phyloP scores from a whole-genome alignment of 257 asterid species.

The Capsicum rhomboideum region DNA sequence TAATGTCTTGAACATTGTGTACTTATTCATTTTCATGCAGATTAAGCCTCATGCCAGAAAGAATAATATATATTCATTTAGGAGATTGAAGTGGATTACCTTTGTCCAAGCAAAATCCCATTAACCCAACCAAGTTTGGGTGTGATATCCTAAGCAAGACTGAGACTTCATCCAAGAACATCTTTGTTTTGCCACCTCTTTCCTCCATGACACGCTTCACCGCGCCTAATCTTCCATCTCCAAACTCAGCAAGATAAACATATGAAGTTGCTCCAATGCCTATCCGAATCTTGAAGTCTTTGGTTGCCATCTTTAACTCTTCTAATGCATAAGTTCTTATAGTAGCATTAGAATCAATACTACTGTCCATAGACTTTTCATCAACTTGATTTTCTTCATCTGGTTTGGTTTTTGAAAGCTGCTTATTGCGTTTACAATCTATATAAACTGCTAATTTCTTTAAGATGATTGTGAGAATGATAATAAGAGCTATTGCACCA shows the following conservation, averaged over 20 bases:
- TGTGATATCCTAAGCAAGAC: conserved; percentile 83
- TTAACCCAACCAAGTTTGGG: conserved; percentile 56
- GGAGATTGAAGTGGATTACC: conserved; percentile 22
- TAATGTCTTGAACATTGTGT: background rate
- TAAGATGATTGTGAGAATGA: conserved; percentile 36
- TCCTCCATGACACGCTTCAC: conserved; percentile 66
- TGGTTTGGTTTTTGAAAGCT: conserved; percentile 1
- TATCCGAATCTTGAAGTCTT: conserved; percentile 44
- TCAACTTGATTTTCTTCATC: conserved; percentile 3
- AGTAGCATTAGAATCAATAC: background rate
- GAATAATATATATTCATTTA: background rate
- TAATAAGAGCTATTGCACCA: conserved; percentile 40
- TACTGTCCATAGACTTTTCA: conserved; percentile 6
- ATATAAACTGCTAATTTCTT: conserved; percentile 29
- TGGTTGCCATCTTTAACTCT: conserved; percentile 55
- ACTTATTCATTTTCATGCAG: background rate
- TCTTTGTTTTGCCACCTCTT: conserved; percentile 69
- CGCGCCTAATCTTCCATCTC: conserved; percentile 55
- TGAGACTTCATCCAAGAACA: conserved; percentile 77
- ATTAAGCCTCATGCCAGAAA: background rate
- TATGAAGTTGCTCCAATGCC: conserved; percentile 70
- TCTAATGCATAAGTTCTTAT: conserved; percentile 62
- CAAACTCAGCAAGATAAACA: conserved; percentile 69
- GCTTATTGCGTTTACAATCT: conserved; percentile 1
- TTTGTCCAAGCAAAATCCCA: conserved; percentile 79